These are phyloP conservation scores for Mycena chlorophos DNA, from an alignment of 768 basidiomycete species.

Conservation along the genomic window DNA sequence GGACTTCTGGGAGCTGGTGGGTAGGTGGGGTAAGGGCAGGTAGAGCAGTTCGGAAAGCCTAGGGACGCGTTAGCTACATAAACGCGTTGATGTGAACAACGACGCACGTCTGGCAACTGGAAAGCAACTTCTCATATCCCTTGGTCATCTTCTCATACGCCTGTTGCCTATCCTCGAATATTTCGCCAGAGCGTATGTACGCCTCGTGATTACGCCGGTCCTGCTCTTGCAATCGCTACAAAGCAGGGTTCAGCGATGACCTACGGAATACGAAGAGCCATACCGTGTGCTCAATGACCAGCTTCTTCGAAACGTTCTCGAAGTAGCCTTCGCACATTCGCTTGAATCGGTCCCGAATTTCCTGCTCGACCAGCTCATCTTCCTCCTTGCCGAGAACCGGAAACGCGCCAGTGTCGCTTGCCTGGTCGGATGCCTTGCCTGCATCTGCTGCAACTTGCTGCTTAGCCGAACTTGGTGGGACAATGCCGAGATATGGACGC, in stretches of 20 bases:
- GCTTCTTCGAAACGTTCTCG: constrained; percentile 86
- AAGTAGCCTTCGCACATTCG: constrained; percentile 94
- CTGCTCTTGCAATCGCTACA: constrained; percentile 91
- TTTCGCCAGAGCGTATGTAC: constrained; percentile 98
- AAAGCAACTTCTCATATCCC: constrained; percentile 86
- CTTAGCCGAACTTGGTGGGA: constrained; percentile 50
- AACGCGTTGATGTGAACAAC: constrained; percentile 2
- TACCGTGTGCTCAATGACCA: constrained; percentile 89
- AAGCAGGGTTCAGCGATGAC: neutral
- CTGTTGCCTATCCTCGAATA: constrained; percentile 98
- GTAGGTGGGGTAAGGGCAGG: constrained; percentile 78
- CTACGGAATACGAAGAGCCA: constrained; percentile 21
- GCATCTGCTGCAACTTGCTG: constrained; percentile 61
- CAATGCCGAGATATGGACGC: constrained; percentile 82
- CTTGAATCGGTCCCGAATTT: constrained; percentile 85
- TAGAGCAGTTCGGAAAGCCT: constrained; percentile 92
- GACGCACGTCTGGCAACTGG: constrained; percentile 87
- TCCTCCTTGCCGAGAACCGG: constrained; percentile 48
- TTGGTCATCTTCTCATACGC: constrained; percentile 99
- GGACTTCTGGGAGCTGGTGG: constrained; percentile 75
- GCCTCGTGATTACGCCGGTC: constrained; percentile 97
- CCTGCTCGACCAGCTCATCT: constrained; percentile 80
- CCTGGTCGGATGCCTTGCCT: constrained; percentile 51
- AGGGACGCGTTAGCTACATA: constrained; percentile 1
- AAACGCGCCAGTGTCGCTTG: constrained; percentile 36